Evolutionary conservation across 805 yeast species (phyloP).

Genomic region (Metschnikowia drakensbergensis): DNA sequence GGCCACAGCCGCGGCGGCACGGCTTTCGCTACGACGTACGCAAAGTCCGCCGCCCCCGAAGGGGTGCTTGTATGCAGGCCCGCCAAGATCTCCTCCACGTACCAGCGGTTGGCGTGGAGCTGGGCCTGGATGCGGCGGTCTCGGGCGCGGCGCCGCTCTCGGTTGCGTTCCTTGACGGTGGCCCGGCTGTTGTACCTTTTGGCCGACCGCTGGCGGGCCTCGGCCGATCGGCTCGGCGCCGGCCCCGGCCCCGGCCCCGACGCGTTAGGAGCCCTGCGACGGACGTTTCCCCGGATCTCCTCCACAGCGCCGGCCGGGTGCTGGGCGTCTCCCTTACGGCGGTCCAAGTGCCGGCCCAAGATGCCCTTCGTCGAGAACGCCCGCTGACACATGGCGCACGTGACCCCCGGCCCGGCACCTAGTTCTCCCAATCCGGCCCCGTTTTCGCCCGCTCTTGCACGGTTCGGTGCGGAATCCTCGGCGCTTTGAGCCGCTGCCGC

Average conservation of each 20-base stretch:
- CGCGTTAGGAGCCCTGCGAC: background rate
- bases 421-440: background rate
- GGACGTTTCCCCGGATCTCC: constrained; percentile 42
- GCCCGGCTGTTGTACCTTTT: constrained; percentile 42
- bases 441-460: background rate
- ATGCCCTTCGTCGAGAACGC: constrained; percentile 57
- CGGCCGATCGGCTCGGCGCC: constrained; percentile 1
- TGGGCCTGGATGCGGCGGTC: constrained; percentile 41
- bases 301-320: constrained; percentile 52
- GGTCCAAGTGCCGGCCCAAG: constrained; percentile 56
- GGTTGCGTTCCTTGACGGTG: constrained; percentile 45
- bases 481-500: background rate
- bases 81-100: background rate
- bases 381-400: constrained; percentile 50
- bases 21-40: constrained; percentile 6
- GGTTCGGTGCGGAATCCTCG: background rate
- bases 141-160: constrained; percentile 41
- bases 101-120: constrained; percentile 13
- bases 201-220: background rate
- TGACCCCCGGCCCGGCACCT: background rate
- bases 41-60: background rate
- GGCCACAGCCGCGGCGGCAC: constrained; percentile 12
- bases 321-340: constrained; percentile 47
- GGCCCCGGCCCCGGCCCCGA: background rate
- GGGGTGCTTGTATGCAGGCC: background rate